Evolutionary conservation across 1,139 yeast genomes (phyloP).

Genomic region (Chernovozyma aurita): DNA sequence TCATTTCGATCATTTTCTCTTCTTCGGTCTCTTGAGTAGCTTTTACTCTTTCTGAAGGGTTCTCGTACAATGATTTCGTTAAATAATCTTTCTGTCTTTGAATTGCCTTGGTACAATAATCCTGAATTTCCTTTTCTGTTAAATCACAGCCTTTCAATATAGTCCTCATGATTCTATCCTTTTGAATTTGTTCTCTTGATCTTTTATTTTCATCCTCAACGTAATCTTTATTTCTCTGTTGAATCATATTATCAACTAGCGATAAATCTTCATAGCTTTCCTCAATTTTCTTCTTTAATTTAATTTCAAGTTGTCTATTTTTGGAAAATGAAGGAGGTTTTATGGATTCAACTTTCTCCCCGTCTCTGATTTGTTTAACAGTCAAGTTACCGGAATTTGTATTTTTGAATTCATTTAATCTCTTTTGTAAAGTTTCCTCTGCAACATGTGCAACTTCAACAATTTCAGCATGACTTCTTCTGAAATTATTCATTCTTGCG

Average conservation of each 20-base stretch:
- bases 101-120: conserved; percentile 6
- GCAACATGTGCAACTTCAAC: conserved; percentile 96
- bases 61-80: conserved; percentile 17
- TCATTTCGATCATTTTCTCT: conserved; percentile 20
- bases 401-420: conserved; percentile 80
- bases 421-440: conserved; percentile 83
- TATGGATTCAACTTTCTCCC: conserved; percentile 40
- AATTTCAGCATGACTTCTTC: conserved; percentile 88
- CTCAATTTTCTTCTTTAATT: conserved; percentile 21
- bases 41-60: conserved; percentile 19
- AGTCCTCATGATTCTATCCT: conserved; percentile 13
- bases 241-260: conserved; percentile 34
- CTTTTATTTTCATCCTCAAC: conserved; percentile 31
- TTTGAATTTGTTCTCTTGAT: conserved; percentile 9
- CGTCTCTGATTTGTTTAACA: conserved; percentile 63
- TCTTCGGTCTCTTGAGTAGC: conserved; percentile 16
- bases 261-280: conserved; percentile 17
- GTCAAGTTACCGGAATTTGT: conserved; percentile 75
- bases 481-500: conserved; percentile 91
- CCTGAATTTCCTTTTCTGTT: conserved; percentile 14
- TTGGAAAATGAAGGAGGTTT: conserved; percentile 80
- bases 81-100: conserved; percentile 16
- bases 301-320: conserved; percentile 35
- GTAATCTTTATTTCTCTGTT: conserved; percentile 38
- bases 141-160: conserved; percentile 24